Base-by-base conservation (phyloP, 2,329 filamentous ascomycete genomes). In the Magnaporthiopsis poae region DNA sequence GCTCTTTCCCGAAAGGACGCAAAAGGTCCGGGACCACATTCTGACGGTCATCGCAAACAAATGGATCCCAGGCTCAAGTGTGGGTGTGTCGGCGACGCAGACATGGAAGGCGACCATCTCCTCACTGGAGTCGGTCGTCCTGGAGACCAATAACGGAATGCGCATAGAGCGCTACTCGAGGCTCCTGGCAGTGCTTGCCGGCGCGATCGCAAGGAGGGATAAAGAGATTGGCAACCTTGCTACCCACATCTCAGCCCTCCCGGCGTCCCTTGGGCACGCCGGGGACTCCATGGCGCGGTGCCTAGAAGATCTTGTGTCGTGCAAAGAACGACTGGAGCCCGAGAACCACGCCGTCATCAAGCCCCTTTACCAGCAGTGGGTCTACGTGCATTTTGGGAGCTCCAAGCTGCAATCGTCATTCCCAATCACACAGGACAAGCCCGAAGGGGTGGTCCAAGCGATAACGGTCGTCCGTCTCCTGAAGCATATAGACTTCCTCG, bases 381-480 rank as follows among this genome's bases (percentile, higher is more conserved):
- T 80, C 2, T 84, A 84, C 71, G 75, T 79, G 62, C 76, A 80
- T 63, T 72, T 83, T 9, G 77, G 78, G 31, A 78, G 78, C 69
- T 80, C 81, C 3, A 77, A 84, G 72, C 74, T 84, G 3, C 71
- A 74, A 18, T 72, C 74, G 3, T 82, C 83, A 11, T 77, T 80
- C 56, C 77, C 78, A 1, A 69, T 65, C 33, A 71, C 21, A 25
- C 70, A 65, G 68, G 72, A 68, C 39, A 69, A 69, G 31, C 66
- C 72, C 62, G 68, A 71, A 25, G 70, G n/a, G 11, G 69, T 72
- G 1, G 81, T 80, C 68, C 80, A 80, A 65, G 78, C 81, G 36
- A 76, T 84, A 35, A 80, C 78, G 2, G 77, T 81, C 7, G 76
- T 87, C 5, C 75, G 80, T 0, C 77, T 84, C 62, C 74, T 85